Percentiles rank a stretch among this genome's conserved stretches.
Evolutionary conservation across 352 stramenopile species (phyloP).

Genomic region (Phytopythium ostracodes): DNA sequence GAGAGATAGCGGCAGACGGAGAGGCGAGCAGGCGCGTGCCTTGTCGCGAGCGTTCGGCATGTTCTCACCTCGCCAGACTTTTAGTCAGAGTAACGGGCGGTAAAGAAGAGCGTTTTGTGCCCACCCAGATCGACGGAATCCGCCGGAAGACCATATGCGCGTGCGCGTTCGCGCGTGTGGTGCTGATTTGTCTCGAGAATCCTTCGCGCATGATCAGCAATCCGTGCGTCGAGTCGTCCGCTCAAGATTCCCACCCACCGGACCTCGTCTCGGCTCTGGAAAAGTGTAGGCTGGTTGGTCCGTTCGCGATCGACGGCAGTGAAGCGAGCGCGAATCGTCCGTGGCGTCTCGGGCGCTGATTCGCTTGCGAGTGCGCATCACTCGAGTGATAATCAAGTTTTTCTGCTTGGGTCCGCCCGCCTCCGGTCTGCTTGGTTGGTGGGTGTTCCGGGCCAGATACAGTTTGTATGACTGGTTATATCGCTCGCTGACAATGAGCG

Average conservation of each 20-base stretch:
- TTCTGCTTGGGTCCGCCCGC: conserved; percentile 7
- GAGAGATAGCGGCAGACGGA: background rate
- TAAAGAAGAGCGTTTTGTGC: conserved; percentile 1
- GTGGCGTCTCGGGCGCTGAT: background rate
- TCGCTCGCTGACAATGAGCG: background rate
- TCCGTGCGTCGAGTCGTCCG: background rate
- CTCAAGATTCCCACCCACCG: background rate
- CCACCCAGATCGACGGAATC: conserved; percentile 6
- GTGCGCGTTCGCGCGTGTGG: background rate
- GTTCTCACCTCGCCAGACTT: background rate
- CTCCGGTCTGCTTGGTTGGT: background rate
- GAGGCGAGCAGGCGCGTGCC: background rate
- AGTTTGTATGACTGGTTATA: background rate
- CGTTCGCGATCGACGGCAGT: background rate
- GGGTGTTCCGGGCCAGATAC: background rate
- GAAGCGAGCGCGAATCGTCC: background rate
- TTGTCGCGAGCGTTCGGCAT: background rate
- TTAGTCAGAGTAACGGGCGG: background rate
- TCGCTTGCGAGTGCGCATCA: conserved; percentile 5
- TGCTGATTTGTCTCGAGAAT: background rate
- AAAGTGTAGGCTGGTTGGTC: conserved; percentile 3
- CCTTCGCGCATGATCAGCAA: background rate
- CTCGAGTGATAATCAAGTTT: background rate
- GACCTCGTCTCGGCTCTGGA: conserved; percentile 1
- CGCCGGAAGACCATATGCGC: background rate